Percentiles rank a stretch among this genome's conserved stretches.
phyloP scores from a whole-genome alignment of 208 protist genomes.

The Crithidia acanthocephali region DNA sequence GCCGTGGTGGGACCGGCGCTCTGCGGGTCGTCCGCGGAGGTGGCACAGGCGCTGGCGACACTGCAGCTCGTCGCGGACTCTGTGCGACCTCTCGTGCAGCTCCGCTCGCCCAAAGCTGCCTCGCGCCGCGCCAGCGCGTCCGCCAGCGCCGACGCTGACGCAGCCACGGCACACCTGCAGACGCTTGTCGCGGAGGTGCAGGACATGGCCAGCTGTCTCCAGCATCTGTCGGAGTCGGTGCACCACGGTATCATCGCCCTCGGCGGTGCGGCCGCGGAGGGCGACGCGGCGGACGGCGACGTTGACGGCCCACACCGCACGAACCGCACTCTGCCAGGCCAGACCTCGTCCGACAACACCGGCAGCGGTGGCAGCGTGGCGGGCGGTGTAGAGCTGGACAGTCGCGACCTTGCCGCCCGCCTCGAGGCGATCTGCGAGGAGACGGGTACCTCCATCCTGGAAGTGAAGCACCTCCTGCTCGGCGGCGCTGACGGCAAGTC shows the following conservation, averaged over 20 bases:
- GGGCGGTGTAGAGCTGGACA: neutral
- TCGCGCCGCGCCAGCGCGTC: neutral
- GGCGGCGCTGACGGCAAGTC: constrained; percentile 16
- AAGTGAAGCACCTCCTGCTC: constrained; percentile 37
- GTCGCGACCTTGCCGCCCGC: constrained; percentile 8
- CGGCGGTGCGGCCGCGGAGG: constrained; percentile 12
- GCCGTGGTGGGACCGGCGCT: neutral
- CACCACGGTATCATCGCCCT: constrained; percentile 37
- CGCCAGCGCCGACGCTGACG: neutral
- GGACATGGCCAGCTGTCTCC: constrained; percentile 31
- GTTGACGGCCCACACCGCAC: neutral
- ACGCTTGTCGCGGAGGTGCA: constrained; percentile 28
- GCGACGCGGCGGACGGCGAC: neutral
- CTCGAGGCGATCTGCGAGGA: constrained; percentile 41
- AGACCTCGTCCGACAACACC: neutral
- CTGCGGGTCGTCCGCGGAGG: constrained; percentile 11
- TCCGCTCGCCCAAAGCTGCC: constrained; percentile 2
- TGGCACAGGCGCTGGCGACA: constrained; percentile 23
- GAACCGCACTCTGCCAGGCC: neutral
- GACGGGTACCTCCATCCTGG: constrained; percentile 47
- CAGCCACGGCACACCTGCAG: constrained; percentile 6
- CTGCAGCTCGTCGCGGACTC: constrained; percentile 11
- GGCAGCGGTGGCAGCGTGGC: neutral
- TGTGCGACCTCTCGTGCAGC: constrained; percentile 15
- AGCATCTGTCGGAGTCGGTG: constrained; percentile 27